Conservation (phyloP, 805 yeast species). For the Myxozyma neglecta region DNA sequence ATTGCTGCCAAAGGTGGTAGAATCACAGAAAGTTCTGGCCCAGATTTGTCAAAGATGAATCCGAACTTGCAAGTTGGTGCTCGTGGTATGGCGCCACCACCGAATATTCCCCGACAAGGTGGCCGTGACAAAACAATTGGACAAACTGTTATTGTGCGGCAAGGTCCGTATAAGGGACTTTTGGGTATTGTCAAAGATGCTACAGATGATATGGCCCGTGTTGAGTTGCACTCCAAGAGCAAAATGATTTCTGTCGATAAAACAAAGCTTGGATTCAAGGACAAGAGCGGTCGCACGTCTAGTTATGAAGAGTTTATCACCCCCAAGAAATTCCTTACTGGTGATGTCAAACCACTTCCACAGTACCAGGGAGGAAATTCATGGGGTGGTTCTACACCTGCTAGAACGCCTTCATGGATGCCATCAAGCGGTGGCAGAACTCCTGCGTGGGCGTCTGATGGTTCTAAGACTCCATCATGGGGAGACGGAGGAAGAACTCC, state of each 20-base stretch:
- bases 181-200: slow-evolving; percentile 93
- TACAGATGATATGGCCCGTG: slow-evolving; percentile 85
- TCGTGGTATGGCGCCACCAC: slow-evolving; percentile 52
- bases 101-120: slow-evolving; percentile 50
- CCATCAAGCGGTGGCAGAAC: slow-evolving; percentile 20
- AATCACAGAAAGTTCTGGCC: slow-evolving; percentile 41
- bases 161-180: slow-evolving; percentile 93
- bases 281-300: slow-evolving; percentile 57
- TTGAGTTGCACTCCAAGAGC: slow-evolving; percentile 89
- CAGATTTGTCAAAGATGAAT: slow-evolving; percentile 71
- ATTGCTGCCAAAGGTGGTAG: slow-evolving; percentile 80
- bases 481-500: slow-evolving; percentile 51
- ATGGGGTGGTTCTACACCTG: slow-evolving; percentile 13
- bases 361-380: slow-evolving; percentile 37
- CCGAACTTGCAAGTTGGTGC: slow-evolving; percentile 58
- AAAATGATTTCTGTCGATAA: slow-evolving; percentile 85
- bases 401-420: slow-evolving; percentile 41
- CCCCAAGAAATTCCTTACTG: slow-evolving; percentile 36
- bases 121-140: slow-evolving; percentile 83
- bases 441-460: slow-evolving; percentile 38
- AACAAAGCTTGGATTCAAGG: slow-evolving; percentile 69
- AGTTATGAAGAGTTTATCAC: slow-evolving; percentile 80
- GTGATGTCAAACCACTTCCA: slow-evolving; percentile 32
- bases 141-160: slow-evolving; percentile 79
- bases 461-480: slow-evolving; percentile 42